These are phyloP conservation scores for Ceratocystis albifundus DNA, from an alignment of 2,329 filamentous ascomycete genomes.

Conservation along the genomic window DNA sequence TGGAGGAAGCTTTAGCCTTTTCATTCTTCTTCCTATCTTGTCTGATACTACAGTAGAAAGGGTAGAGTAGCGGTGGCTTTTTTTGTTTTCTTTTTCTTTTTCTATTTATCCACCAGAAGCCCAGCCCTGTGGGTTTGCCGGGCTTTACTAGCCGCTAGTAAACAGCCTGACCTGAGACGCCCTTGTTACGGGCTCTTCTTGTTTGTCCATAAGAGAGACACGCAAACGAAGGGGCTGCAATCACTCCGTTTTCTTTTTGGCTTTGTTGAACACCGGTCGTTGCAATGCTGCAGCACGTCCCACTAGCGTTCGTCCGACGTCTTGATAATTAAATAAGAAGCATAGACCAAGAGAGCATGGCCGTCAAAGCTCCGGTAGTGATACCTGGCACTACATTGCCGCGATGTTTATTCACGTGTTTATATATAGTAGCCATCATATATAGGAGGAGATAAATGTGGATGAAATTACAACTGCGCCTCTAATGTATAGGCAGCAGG, in stretches of 20 bases:
- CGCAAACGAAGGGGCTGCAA: neutral
- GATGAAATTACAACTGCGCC: neutral
- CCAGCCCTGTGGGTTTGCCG: neutral
- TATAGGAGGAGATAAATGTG: neutral
- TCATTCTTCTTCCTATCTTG: neutral
- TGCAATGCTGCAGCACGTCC: slow-evolving; percentile 4
- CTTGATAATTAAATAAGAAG: neutral
- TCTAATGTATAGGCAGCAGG: neutral
- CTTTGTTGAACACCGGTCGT: neutral
- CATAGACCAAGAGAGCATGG: neutral
- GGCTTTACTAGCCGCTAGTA: neutral
- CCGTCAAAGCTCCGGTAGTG: neutral
- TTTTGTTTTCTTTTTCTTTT: too few species aligned
- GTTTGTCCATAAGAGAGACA: neutral
- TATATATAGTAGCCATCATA: slow-evolving; percentile 4
- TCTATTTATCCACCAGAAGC: too few species aligned
- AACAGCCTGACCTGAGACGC: slow-evolving; percentile 7
- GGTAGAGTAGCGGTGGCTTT: too few species aligned
- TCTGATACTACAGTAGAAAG: neutral
- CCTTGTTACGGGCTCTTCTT: neutral
- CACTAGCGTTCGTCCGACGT: slow-evolving; percentile 4
- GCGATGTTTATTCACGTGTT: neutral
- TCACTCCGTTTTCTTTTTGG: neutral
- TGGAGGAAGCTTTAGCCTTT: neutral
- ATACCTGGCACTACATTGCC: neutral